phyloP scores from a whole-genome alignment of 1,284 basidiomycete genomes.

The Trichosporon sp. region DNA sequence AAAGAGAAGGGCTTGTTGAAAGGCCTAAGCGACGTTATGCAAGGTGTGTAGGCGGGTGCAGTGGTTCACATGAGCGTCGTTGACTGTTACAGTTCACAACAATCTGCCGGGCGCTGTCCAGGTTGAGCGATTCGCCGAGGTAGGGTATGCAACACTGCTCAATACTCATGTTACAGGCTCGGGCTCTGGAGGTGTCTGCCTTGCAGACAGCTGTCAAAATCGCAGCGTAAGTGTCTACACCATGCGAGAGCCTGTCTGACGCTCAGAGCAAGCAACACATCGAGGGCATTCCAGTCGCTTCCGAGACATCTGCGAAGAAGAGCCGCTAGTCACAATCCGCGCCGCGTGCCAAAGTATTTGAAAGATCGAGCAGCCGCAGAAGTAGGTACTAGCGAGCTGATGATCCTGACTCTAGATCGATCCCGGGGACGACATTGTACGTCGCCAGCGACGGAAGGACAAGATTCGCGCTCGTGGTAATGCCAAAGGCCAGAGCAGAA shows the following conservation, averaged over 20 bases:
- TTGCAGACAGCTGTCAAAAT: constrained; percentile 78
- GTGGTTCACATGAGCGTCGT: not conserved
- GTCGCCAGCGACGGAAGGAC: constrained; percentile 49
- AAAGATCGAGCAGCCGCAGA: constrained; percentile 73
- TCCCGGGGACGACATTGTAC: constrained; percentile 58
- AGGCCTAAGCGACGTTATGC: constrained; percentile 24
- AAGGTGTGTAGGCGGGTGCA: too few relatives aligned
- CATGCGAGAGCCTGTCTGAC: constrained; percentile 17
- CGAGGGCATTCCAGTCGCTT: constrained; percentile 81
- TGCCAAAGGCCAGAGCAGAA: constrained; percentile 28
- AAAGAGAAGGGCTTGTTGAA: constrained; percentile 30
- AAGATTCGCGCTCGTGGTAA: constrained; percentile 33
- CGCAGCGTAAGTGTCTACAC: constrained; percentile 55
- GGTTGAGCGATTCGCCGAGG: constrained; percentile 80
- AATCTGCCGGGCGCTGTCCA: constrained; percentile 69
- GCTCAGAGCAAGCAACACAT: constrained; percentile 54
- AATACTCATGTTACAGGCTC: constrained; percentile 54
- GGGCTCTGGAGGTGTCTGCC: constrained; percentile 78
- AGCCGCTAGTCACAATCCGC: constrained; percentile 85
- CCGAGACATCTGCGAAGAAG: constrained; percentile 80
- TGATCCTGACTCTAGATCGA: constrained; percentile 62
- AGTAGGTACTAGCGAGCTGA: constrained; percentile 50
- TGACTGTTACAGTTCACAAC: constrained; percentile 51
- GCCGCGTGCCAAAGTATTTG: constrained; percentile 74
- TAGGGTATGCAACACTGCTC: constrained; percentile 42